Percentiles rank a stretch among this genome's conserved stretches.
These are phyloP conservation scores for Candida coquimbonensis DNA, from an alignment of 805 yeast species.

Conservation along the genomic window DNA sequence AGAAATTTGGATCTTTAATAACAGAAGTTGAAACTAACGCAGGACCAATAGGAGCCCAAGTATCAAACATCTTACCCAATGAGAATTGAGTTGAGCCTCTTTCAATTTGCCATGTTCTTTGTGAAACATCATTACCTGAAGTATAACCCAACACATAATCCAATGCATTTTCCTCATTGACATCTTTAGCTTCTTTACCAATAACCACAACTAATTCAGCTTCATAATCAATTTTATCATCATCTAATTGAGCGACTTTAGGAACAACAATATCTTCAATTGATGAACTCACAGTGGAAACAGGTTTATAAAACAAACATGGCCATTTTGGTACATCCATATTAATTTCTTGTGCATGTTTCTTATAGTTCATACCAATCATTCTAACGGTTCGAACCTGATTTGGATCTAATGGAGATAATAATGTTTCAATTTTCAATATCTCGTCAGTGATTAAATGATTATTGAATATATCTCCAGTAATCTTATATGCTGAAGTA, in stretches of 20 bases:
- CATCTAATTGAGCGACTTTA: constrained; percentile 25
- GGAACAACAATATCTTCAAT: constrained; percentile 38
- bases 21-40: constrained; percentile 34
- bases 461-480: constrained; percentile 38
- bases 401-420: constrained; percentile 32
- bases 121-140: constrained; percentile 48
- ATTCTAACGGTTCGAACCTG: constrained; percentile 36
- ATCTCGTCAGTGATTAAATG: constrained; percentile 29
- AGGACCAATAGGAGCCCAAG: constrained; percentile 52
- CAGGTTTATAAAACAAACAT: constrained; percentile 43
- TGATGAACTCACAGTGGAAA: constrained; percentile 37
- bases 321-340: constrained; percentile 40
- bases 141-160: constrained; percentile 43
- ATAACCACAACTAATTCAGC: constrained; percentile 46
- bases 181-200: constrained; percentile 39
- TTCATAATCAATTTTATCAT: constrained; percentile 39
- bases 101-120: constrained; percentile 45
- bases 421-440: constrained; percentile 26
- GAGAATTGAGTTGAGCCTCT: constrained; percentile 47
- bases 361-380: constrained; percentile 44
- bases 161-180: constrained; percentile 34
- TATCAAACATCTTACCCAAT: constrained; percentile 46
- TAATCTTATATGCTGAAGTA: constrained; percentile 34
- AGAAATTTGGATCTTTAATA: constrained; percentile 20
- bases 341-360: constrained; percentile 34